A percentile compares a stretch with the other conserved stretches of the same genome.
Evolutionary conservation across 768 basidiomycete species (phyloP).

Genomic region (Serendipita sp.): DNA sequence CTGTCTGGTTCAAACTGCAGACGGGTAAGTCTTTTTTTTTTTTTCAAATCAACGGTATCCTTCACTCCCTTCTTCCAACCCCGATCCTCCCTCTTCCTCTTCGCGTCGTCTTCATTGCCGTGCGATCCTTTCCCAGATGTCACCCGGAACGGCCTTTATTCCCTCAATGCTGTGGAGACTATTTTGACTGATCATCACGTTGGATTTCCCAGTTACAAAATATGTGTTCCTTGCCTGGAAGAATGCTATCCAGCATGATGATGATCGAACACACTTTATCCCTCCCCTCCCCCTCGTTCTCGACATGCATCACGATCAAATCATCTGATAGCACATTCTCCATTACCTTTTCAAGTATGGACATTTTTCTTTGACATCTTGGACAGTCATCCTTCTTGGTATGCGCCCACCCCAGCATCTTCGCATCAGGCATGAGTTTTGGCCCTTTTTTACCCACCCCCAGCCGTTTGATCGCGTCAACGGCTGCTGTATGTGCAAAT

Average conservation of each 20-base stretch:
- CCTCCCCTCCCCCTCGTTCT: too few species aligned
- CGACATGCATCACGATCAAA: too few species aligned
- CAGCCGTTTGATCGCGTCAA: too few species aligned
- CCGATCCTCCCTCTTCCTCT: neutral
- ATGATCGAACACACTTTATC: too few species aligned
- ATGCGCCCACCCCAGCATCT: too few species aligned
- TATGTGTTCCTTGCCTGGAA: neutral
- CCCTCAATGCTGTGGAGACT: neutral
- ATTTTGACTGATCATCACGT: neutral
- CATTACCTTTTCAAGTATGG: too few species aligned
- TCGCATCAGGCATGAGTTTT: too few species aligned
- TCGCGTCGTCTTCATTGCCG: neutral
- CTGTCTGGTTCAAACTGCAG: neutral
- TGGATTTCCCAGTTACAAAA: neutral
- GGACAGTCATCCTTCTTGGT: too few species aligned
- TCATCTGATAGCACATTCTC: too few species aligned
- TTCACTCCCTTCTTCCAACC: neutral
- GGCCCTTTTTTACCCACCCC: too few species aligned
- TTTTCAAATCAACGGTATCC: neutral
- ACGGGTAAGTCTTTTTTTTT: neutral
- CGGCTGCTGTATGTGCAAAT: too few species aligned
- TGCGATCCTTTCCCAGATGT: neutral
- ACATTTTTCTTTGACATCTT: too few species aligned
- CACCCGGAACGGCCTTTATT: neutral
- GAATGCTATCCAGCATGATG: neutral